Evolutionary conservation across 140 eudicot genomes (phyloP).

Genomic region (Ambrosia hybrid): DNA sequence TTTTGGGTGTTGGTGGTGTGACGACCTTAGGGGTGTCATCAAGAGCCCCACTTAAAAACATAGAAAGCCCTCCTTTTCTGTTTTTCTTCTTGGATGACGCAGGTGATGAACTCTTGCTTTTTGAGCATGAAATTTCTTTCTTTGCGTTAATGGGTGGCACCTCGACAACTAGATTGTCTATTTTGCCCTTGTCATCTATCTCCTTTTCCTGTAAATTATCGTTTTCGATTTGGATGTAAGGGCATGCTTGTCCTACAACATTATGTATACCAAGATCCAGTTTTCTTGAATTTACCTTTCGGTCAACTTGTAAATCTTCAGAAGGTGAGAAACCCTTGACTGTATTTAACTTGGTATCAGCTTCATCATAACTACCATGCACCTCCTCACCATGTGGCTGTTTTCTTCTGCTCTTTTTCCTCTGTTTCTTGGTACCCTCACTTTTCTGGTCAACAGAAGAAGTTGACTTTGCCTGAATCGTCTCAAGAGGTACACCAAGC

Average conservation of each 20-base stretch:
- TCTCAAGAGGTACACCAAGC: conserved; percentile 80
- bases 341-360: conserved; percentile 31
- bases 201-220: conserved; percentile 50
- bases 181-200: conserved; percentile 33
- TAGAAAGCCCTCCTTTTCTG: conserved; percentile 91
- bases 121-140: conserved; percentile 36
- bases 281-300: conserved; percentile 41
- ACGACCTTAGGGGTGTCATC: conserved; percentile 61
- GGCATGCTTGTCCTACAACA: too few relatives aligned
- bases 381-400: conserved; percentile 37
- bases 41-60: conserved; percentile 92
- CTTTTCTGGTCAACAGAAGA: conserved; percentile 48
- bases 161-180: conserved; percentile 26
- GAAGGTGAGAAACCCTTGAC: conserved; percentile 43
- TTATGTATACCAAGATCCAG: not conserved
- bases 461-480: conserved; percentile 40
- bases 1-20: conserved; percentile 57
- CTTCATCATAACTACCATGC: conserved; percentile 33
- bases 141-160: conserved; percentile 25
- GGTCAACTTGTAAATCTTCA: conserved; percentile 44
- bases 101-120: conserved; percentile 29
- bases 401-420: conserved; percentile 61
- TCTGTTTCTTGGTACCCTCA: conserved; percentile 66
- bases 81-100: conserved; percentile 76
- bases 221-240: not conserved